Base-by-base conservation (phyloP, 495 filamentous ascomycete species). In the Parachaetomium inaequale region DNA sequence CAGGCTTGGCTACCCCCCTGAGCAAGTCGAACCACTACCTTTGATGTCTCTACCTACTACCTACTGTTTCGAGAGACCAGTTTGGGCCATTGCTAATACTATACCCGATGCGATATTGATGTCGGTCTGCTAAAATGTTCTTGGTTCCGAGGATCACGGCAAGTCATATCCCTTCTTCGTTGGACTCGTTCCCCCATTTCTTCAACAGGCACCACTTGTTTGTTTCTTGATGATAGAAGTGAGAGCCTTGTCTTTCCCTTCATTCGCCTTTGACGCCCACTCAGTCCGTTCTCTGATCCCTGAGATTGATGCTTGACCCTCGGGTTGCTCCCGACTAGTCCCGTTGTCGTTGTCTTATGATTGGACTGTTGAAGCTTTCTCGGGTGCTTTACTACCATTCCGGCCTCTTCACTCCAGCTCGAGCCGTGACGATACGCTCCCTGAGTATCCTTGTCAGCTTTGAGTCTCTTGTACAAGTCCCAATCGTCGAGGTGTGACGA, bases 401-500 rank as follows among this genome's bases (percentile, higher is more conserved):
- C 1, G 17, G 3, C 40, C 4, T 43, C 40, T 43, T 21, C 4
- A 19, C 4, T 43, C n/a, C 4, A 3, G 17, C 7, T 43, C 40
- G 5, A 19, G 17, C n/a, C 15, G n/a, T 43, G 8, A 6, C 17
- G 40, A n/a, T 21, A 19, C 17, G 17, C 40, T 43, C 1, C 14
- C 45, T 43, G 10, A 11, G 17, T 11, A 21, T 23, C 66, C 49
- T 74, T 70, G n/a, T 75, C 71, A 1, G 66, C 70, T 53, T 80
- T 68, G 34, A 78, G 61, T 31, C 72, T 74, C 59, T 75, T 66
- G 63, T 74, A 79, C 31, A 79, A 40, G 1, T 63, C 34, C 78
- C 76, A 83, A 50, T 81, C 78, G 59, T 83, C 80, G 0, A 80
- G 34, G 62, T 83, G 76, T 3, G 78, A 79, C 7, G 79, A 77